These are phyloP conservation scores for Colletotrichum sp. DNA, from an alignment of 2,329 filamentous ascomycete genomes.

Conservation along the genomic window DNA sequence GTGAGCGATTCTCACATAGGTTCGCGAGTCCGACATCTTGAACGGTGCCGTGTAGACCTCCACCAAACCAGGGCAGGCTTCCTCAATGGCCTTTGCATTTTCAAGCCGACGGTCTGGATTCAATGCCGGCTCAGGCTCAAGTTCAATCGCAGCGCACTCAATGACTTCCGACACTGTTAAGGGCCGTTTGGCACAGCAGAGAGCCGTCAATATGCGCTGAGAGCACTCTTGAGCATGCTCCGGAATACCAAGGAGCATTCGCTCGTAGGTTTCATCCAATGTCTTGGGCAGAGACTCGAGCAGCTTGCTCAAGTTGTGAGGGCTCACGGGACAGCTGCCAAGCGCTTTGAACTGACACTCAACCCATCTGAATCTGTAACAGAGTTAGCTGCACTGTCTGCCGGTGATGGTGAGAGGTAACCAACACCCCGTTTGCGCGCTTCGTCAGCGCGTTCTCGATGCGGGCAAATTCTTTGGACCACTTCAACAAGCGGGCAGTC, in stretches of 20 bases:
- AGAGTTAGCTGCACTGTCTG: neutral
- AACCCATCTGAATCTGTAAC: constrained; percentile 28
- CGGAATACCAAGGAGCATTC: neutral
- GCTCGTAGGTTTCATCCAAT: constrained; percentile 31
- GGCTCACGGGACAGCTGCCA: constrained; percentile 15
- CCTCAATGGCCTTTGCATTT: neutral
- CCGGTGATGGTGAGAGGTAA: neutral
- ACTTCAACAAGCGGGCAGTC: neutral
- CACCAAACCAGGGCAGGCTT: neutral
- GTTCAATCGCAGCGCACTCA: neutral
- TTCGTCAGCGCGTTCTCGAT: neutral
- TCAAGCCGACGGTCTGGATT: neutral
- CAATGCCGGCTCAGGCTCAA: neutral
- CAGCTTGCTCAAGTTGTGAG: constrained; percentile 16
- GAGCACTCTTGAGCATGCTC: neutral
- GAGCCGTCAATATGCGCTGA: neutral
- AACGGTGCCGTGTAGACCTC: neutral
- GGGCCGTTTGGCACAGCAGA: neutral
- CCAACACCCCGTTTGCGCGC: neutral
- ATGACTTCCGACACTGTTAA: neutral
- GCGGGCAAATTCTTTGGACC: neutral
- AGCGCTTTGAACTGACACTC: constrained; percentile 25
- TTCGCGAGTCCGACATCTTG: neutral
- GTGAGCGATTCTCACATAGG: neutral
- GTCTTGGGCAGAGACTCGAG: constrained; percentile 29